phyloP scores from a whole-genome alignment of 2,329 filamentous ascomycete species.

The Neurospora sp. region DNA sequence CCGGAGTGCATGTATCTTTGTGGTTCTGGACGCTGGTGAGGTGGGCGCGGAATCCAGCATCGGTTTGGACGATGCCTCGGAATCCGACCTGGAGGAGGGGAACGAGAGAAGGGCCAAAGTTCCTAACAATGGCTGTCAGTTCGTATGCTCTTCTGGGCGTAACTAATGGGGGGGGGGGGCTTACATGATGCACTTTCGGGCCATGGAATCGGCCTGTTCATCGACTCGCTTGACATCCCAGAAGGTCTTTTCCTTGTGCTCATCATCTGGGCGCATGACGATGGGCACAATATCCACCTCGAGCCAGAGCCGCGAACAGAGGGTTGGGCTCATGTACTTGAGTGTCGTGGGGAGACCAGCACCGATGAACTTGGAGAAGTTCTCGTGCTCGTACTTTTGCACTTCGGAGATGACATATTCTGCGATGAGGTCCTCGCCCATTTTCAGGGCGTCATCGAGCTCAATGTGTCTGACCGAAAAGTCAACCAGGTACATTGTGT shows the following conservation, averaged over 20 bases:
- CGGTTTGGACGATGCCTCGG: conserved; percentile 60
- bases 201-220: conserved; percentile 74
- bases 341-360: conserved; percentile 56
- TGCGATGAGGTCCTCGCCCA: conserved; percentile 38
- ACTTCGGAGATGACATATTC: conserved; percentile 50
- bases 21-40: conserved; percentile 49
- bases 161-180: conserved; percentile 18
- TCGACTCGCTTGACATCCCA: conserved; percentile 55
- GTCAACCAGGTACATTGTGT: conserved; percentile 65
- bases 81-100: conserved; percentile 60
- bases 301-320: conserved; percentile 64
- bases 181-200: conserved; percentile 66
- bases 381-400: conserved; percentile 49
- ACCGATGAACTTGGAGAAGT: conserved; percentile 66
- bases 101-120: conserved; percentile 62
- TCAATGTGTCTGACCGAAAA: conserved; percentile 54
- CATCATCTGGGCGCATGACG: conserved; percentile 43
- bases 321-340: conserved; percentile 47
- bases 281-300: conserved; percentile 69
- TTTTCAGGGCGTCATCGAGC: conserved; percentile 28
- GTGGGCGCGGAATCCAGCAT: conserved; percentile 53
- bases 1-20: conserved; percentile 45
- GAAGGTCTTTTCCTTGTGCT: conserved; percentile 31
- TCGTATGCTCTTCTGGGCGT: neutral
- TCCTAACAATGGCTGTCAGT: conserved; percentile 29